Conservation (phyloP, 352 stramenopile genomes). For the Pythium guiyangense region DNA sequence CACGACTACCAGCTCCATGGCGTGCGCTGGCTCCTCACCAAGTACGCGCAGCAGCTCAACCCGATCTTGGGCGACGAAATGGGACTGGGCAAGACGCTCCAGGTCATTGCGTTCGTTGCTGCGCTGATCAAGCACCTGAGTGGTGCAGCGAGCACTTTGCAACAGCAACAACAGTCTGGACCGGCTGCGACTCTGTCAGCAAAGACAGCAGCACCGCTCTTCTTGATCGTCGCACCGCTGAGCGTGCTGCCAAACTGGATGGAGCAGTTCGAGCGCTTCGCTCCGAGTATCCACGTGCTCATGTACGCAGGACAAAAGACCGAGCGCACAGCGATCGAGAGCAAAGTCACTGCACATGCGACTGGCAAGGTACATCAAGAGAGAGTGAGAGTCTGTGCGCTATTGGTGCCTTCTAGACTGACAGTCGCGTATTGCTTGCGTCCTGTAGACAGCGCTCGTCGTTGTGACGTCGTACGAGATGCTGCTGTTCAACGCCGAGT, state of each 20-base stretch:
- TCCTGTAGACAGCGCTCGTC: constrained; percentile 22
- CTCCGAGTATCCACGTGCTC: constrained; percentile 42
- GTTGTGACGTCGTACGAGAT: constrained; percentile 76
- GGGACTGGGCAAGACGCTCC: constrained; percentile 80
- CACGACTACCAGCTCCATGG: constrained; percentile 71
- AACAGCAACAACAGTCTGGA: background rate
- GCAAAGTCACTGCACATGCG: constrained; percentile 3
- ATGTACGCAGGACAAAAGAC: constrained; percentile 57
- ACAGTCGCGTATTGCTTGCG: too few species aligned
- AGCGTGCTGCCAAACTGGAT: constrained; percentile 84
- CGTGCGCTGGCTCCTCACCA: constrained; percentile 57
- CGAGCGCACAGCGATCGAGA: constrained; percentile 23
- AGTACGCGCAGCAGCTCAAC: constrained; percentile 58
- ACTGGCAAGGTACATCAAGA: constrained; percentile 6
- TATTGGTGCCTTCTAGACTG: background rate
- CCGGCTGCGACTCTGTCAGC: background rate
- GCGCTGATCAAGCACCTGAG: constrained; percentile 25
- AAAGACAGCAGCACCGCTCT: constrained; percentile 15
- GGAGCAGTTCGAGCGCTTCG: constrained; percentile 72
- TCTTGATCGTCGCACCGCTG: constrained; percentile 63
- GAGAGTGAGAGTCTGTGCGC: background rate
- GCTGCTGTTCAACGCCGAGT: constrained; percentile 51
- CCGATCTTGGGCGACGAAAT: constrained; percentile 82
- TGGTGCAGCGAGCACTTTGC: background rate
- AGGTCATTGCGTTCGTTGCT: constrained; percentile 69